A percentile compares a stretch with the other conserved stretches of the same genome.
Evolutionary conservation across 768 basidiomycete species (phyloP).

Genomic region (Rhizopogon sp.): DNA sequence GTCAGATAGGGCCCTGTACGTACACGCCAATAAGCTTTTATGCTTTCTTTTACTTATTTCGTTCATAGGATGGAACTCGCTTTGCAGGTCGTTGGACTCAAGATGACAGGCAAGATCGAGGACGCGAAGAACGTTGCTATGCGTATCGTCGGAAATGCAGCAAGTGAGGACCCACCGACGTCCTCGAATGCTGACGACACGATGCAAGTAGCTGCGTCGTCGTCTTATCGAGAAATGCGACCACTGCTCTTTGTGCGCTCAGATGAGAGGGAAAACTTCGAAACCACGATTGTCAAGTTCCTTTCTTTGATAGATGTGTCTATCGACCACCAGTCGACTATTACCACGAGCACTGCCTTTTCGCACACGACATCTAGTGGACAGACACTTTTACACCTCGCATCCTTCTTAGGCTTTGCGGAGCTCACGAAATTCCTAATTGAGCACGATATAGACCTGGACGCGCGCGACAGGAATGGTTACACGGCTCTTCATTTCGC

Average conservation of each 20-base stretch:
- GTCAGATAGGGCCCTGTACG: slow-evolving; percentile 83
- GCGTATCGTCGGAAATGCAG: slow-evolving; percentile 82
- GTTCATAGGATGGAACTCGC: slow-evolving; percentile 85
- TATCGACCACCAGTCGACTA: slow-evolving; percentile 35
- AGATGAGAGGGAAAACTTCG: slow-evolving; percentile 59
- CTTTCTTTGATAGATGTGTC: slow-evolving; percentile 72
- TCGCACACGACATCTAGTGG: slow-evolving; percentile 67
- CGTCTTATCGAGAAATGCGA: slow-evolving; percentile 47
- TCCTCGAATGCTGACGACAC: slow-evolving; percentile 32
- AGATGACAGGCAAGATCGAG: slow-evolving; percentile 95
- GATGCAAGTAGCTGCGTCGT: slow-evolving; percentile 50
- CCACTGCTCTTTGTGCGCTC: slow-evolving; percentile 52
- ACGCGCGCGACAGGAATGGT: slow-evolving; percentile 84
- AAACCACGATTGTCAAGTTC: slow-evolving; percentile 74
- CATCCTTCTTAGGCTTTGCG: slow-evolving; percentile 72
- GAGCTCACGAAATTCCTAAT: slow-evolving; percentile 70
- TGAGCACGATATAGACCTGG: slow-evolving; percentile 67
- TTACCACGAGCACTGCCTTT: slow-evolving; percentile 51
- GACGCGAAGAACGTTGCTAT: slow-evolving; percentile 91
- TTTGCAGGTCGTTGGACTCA: slow-evolving; percentile 89
- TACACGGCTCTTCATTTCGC: slow-evolving; percentile 89
- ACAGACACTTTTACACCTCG: slow-evolving; percentile 88
- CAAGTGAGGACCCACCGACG: slow-evolving; percentile 42
- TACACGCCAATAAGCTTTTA: slow-evolving; percentile 15
- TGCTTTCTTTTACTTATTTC: slow-evolving; percentile 8